phyloP scores from a whole-genome alignment of 768 basidiomycete species.

The Tricholoma furcatifolium region DNA sequence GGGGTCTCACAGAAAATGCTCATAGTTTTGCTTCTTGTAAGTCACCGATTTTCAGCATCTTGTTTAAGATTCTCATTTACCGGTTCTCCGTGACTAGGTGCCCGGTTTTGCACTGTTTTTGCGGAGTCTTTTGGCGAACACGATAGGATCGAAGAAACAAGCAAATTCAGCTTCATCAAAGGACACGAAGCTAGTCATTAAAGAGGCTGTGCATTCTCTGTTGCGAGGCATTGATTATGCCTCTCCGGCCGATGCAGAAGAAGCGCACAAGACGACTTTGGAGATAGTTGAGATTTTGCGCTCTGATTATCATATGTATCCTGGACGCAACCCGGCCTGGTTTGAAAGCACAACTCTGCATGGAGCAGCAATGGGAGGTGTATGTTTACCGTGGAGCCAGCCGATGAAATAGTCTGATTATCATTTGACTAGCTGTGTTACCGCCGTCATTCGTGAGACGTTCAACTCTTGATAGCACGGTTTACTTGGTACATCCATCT shows the following conservation, averaged over 20 bases:
- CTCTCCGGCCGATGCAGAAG: background rate
- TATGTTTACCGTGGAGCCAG: background rate
- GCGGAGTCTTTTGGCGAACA: too few species aligned
- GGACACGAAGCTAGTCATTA: background rate
- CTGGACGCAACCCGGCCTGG: background rate
- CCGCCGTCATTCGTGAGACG: background rate
- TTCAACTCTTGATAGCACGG: background rate
- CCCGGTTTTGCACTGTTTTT: too few species aligned
- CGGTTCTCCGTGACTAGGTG: too few species aligned
- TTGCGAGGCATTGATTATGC: background rate
- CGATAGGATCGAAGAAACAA: too few species aligned
- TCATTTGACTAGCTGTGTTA: background rate
- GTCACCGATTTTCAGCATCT: too few species aligned
- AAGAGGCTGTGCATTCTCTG: background rate
- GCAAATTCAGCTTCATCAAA: too few species aligned
- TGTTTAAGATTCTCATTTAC: too few species aligned
- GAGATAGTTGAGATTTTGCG: too few species aligned
- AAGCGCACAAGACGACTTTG: background rate
- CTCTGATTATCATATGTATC: too few species aligned
- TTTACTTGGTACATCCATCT: slow-evolving; percentile 1
- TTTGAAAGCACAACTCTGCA: background rate
- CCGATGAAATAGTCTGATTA: background rate
- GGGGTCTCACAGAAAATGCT: too few species aligned
- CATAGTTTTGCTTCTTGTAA: too few species aligned
- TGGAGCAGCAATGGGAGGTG: background rate